phyloP scores from a whole-genome alignment of 139 green algal species.

The Limnomonas spitsbergensis region DNA sequence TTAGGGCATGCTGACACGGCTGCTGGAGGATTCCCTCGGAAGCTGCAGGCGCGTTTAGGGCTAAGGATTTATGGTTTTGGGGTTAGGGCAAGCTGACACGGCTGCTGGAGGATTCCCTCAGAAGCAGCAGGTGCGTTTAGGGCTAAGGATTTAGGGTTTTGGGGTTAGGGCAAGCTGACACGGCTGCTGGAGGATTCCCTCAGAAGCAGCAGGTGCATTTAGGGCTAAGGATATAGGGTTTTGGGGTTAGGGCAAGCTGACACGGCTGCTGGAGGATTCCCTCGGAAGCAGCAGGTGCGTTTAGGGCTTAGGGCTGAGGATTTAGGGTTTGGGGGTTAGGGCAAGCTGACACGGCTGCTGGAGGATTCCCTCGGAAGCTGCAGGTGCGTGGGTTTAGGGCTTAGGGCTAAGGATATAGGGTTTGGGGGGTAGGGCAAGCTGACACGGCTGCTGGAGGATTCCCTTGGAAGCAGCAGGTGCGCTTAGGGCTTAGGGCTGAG shows the following conservation, averaged over 20 bases:
- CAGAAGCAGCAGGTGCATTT: slow-evolving; percentile 29
- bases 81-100: slow-evolving; percentile 68
- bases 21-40: slow-evolving; percentile 65
- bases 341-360: slow-evolving; percentile 61
- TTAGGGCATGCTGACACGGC: slow-evolving; percentile 60
- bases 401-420: too few relatives aligned
- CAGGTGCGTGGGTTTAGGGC: neutral
- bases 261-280: slow-evolving; percentile 70
- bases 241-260: too few relatives aligned
- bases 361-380: slow-evolving; percentile 60
- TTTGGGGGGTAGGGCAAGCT: too few relatives aligned
- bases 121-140: slow-evolving; percentile 61
- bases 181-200: slow-evolving; percentile 63
- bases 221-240: too few relatives aligned
- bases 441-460: slow-evolving; percentile 71
- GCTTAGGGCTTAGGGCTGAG: slow-evolving; percentile 68
- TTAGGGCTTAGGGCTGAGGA: slow-evolving; percentile 52
- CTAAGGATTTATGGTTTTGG: too few relatives aligned
- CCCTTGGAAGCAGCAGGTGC: slow-evolving; percentile 66
- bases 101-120: slow-evolving; percentile 76
- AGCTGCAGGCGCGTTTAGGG: slow-evolving; percentile 16
- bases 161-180: slow-evolving; percentile 65
- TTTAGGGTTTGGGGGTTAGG: too few relatives aligned
- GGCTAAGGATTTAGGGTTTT: too few relatives aligned
- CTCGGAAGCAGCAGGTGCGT: slow-evolving; percentile 65